phyloP scores from a whole-genome alignment of 2,329 filamentous ascomycete species.

The Alternaria gansuensis region DNA sequence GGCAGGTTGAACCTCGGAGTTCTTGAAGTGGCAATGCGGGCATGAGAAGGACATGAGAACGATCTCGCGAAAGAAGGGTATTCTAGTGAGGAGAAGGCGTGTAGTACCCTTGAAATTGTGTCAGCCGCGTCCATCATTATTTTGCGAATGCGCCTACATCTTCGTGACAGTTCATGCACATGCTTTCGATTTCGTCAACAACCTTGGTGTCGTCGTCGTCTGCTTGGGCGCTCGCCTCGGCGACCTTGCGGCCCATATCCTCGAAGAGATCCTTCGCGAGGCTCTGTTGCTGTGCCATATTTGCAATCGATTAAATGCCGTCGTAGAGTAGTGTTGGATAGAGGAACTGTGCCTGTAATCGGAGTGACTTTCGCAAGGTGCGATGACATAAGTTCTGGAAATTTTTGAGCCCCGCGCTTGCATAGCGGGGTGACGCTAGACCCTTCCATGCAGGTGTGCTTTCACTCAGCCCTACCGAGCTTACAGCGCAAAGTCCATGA shows the following conservation, averaged over 20 bases:
- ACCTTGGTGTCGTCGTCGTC: constrained; percentile 56
- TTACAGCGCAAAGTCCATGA: constrained; percentile 64
- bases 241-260: constrained; percentile 62
- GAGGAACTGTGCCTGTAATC: constrained; percentile 1
- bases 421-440: constrained; percentile 39
- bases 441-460: constrained; percentile 32
- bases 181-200: constrained; percentile 63
- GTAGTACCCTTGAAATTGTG: constrained; percentile 76
- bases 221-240: constrained; percentile 50
- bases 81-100: constrained; percentile 84
- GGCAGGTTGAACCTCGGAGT: constrained; percentile 93
- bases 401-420: constrained; percentile 47
- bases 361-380: constrained; percentile 15
- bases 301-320: constrained; percentile 2
- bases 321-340: not conserved
- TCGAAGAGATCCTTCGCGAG: constrained; percentile 61
- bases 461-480: constrained; percentile 27
- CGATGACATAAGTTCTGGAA: constrained; percentile 37
- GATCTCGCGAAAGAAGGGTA: constrained; percentile 97
- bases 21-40: constrained; percentile 85
- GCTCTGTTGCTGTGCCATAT: constrained; percentile 50
- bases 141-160: constrained; percentile 47
- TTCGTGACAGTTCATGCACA: constrained; percentile 65
- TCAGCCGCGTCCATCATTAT: constrained; percentile 27
- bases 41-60: constrained; percentile 97